These are phyloP conservation scores for Immersiporthe knoxdaviesiana DNA, from an alignment of 2,329 filamentous ascomycete genomes.

Conservation along the genomic window DNA sequence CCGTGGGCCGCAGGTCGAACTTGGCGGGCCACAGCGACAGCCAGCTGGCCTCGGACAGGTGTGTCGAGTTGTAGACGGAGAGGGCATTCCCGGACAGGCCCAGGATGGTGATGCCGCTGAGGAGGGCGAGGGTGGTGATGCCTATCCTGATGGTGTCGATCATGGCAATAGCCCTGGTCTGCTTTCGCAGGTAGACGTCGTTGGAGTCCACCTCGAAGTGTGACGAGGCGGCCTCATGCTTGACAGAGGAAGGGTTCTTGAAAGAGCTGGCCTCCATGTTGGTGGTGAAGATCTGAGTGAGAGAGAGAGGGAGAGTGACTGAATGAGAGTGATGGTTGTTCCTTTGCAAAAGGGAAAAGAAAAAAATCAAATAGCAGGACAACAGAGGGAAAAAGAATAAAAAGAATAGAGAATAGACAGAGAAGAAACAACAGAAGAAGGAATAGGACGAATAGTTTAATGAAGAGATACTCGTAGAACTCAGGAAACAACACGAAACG, in stretches of 20 bases:
- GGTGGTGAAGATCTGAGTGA: not conserved
- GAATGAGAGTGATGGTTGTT: not conserved
- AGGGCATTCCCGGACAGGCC: conserved; percentile 59
- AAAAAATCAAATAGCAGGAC: not conserved
- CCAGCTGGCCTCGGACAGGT: conserved; percentile 49
- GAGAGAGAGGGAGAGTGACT: not conserved
- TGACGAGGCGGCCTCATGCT: conserved; percentile 42
- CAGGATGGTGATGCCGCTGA: conserved; percentile 55
- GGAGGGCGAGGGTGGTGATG: conserved; percentile 54
- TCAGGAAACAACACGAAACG: conserved; percentile 21
- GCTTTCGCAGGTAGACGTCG: conserved; percentile 39
- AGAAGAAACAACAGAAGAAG: conserved; percentile 7
- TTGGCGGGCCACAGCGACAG: conserved; percentile 62
- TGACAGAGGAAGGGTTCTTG: conserved; percentile 18
- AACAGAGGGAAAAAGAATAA: not conserved
- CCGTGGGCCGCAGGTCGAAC: conserved; percentile 60
- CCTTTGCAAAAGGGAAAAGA: conserved; percentile 9
- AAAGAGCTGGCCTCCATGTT: conserved; percentile 23
- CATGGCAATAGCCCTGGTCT: conserved; percentile 44
- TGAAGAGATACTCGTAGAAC: not conserved
- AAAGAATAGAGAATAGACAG: conserved; percentile 1
- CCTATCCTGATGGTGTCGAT: conserved; percentile 51
- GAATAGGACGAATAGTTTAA: conserved; percentile 2
- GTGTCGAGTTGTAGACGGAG: conserved; percentile 58
- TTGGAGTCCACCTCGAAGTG: conserved; percentile 54